phyloP scores from a whole-genome alignment of 2,329 filamentous ascomycete genomes.

The Orbilia blumenaviensis region DNA sequence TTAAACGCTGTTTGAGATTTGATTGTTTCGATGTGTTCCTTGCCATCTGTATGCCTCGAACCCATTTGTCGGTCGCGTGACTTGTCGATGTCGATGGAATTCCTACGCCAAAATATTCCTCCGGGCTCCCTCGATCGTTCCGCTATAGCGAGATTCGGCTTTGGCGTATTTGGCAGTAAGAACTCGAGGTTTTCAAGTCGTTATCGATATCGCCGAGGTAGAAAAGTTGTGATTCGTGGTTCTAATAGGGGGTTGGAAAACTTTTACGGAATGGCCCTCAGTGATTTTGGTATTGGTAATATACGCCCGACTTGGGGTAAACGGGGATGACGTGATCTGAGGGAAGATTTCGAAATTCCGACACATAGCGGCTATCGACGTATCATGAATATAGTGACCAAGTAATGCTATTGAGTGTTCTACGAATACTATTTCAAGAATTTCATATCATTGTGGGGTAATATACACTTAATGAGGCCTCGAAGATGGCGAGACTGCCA shows the following conservation, averaged over 20 bases:
- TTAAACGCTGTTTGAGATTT: background rate
- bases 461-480: background rate
- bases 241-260: constrained; percentile 9
- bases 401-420: background rate
- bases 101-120: background rate
- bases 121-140: background rate
- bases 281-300: constrained; percentile 5
- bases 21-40: background rate
- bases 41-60: background rate
- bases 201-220: background rate
- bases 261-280: constrained; percentile 8
- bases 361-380: background rate
- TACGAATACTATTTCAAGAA: background rate
- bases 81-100: background rate
- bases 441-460: background rate
- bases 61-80: background rate
- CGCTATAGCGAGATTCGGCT: background rate
- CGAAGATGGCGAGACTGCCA: background rate
- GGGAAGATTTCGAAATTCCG: constrained; percentile 16
- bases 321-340: constrained; percentile 10
- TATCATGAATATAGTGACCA: background rate
- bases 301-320: constrained; percentile 4
- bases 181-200: background rate
- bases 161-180: too few species aligned
- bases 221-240: background rate